These are phyloP conservation scores for Scutellaria barbata DNA, from an alignment of 257 asterid species.

Conservation along the genomic window DNA sequence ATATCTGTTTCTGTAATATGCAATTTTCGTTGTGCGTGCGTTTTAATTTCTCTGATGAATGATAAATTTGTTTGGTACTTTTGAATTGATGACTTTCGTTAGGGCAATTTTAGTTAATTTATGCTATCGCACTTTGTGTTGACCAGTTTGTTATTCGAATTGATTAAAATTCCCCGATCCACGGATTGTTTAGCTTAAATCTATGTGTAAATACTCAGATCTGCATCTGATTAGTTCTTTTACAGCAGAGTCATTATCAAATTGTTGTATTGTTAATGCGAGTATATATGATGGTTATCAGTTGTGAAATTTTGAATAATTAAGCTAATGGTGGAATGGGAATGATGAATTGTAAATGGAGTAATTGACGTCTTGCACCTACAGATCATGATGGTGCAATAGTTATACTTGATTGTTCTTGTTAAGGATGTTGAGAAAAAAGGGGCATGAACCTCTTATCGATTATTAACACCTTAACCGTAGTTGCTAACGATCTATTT, in stretches of 20 bases:
- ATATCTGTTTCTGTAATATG: slow-evolving; percentile 2
- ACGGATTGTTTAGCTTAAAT: not conserved
- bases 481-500: slow-evolving; percentile 32
- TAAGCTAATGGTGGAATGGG: not conserved
- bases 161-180: slow-evolving; percentile 7
- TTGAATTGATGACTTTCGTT: slow-evolving; percentile 4
- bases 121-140: not conserved
- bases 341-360: not conserved
- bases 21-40: not conserved
- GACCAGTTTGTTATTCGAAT: not conserved
- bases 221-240: slow-evolving; percentile 6
- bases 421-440: not conserved
- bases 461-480: not conserved
- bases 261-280: not conserved
- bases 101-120: not conserved
- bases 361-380: not conserved
- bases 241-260: not conserved
- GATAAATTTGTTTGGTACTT: slow-evolving; percentile 13
- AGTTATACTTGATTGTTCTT: slow-evolving; percentile 8
- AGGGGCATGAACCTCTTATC: no score
- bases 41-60: not conserved
- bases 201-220: slow-evolving; percentile 14
- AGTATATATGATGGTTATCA: not conserved
- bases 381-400: not conserved
- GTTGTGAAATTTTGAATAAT: not conserved